Evolutionary conservation across 1,139 yeast species (phyloP).

Genomic region (Blastobotrys capitulatus): DNA sequence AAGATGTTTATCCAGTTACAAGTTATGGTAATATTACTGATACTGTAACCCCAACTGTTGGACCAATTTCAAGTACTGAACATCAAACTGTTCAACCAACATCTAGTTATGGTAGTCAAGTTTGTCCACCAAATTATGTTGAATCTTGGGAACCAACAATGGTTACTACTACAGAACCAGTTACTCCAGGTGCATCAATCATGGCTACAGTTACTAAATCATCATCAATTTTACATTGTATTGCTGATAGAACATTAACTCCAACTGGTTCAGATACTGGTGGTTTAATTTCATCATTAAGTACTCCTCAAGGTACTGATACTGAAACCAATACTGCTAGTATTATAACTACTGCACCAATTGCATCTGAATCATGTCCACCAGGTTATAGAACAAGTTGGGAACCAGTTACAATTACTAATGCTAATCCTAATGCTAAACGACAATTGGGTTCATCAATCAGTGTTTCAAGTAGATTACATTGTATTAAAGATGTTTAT

Average conservation of each 20-base stretch:
- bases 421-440: neutral
- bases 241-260: neutral
- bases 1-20: too few relatives aligned
- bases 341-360: neutral
- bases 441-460: neutral
- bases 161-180: neutral
- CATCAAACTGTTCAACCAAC: neutral
- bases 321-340: neutral
- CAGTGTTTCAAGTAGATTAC: neutral
- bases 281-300: neutral
- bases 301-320: neutral
- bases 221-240: neutral
- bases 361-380: conserved; percentile 4
- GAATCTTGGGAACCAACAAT: neutral
- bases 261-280: neutral
- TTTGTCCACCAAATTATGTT: neutral
- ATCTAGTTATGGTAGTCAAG: neutral
- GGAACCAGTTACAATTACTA: conserved; percentile 1
- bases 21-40: too few relatives aligned
- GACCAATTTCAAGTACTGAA: neutral
- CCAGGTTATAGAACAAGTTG: conserved; percentile 3
- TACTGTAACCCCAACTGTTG: neutral
- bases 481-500: neutral
- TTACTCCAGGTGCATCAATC: neutral
- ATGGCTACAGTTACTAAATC: neutral